These are phyloP conservation scores for Zizania palustris DNA, from an alignment of 202 grass and related monocot genomes.

Conservation along the genomic window DNA sequence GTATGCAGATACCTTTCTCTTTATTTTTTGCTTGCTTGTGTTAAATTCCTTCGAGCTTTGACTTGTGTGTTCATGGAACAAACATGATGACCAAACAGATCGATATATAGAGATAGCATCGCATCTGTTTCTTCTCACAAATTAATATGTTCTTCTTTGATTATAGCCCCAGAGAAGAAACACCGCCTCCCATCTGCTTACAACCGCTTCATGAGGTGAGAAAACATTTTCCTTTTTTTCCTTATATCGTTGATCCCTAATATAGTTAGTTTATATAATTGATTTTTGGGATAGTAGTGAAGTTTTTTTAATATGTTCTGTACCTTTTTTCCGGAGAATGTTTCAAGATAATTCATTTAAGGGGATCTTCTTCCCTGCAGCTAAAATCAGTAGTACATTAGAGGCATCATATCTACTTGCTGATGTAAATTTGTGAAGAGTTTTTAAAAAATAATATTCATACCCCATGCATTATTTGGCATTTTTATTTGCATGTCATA, in stretches of 20 bases:
- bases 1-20: neutral
- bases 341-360: neutral
- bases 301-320: neutral
- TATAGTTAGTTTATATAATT: neutral
- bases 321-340: neutral
- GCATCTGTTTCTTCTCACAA: neutral
- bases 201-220: constrained; percentile 97
- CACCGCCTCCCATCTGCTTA: constrained; percentile 94
- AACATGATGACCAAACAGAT: constrained; percentile 1
- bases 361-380: neutral
- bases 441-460: neutral
- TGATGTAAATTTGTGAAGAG: neutral
- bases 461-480: too few species aligned
- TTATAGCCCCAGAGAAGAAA: constrained; percentile 96
- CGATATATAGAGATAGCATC: too few species aligned
- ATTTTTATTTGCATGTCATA: neutral
- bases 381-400: neutral
- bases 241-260: neutral
- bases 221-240: neutral
- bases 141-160: constrained; percentile 16
- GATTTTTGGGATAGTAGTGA: neutral
- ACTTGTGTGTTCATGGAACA: neutral
- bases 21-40: neutral
- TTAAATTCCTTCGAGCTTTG: neutral
- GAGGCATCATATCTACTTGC: neutral